These are phyloP conservation scores for Nymphaea colorata DNA, from an alignment of 164 flowering plant species.

Conservation along the genomic window DNA sequence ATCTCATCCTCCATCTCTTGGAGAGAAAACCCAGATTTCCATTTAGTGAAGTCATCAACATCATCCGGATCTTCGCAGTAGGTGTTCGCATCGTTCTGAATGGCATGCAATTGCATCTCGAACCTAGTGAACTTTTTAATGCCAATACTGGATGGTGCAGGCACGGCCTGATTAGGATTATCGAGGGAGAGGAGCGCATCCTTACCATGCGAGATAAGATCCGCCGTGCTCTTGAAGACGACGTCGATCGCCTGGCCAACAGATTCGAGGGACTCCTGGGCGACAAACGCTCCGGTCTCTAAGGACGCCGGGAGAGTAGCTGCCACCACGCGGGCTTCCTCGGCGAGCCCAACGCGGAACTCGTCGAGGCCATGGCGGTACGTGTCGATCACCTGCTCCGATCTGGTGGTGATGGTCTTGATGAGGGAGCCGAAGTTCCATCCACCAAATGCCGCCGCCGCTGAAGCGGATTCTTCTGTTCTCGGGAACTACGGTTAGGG, in stretches of 20 bases:
- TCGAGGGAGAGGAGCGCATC: slow-evolving; percentile 12
- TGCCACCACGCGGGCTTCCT: slow-evolving; percentile 26
- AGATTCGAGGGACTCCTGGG: slow-evolving; percentile 66
- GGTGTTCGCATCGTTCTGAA: slow-evolving; percentile 41
- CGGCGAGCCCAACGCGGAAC: slow-evolving; percentile 51
- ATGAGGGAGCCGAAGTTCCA: slow-evolving; percentile 65
- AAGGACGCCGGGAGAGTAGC: slow-evolving; percentile 62
- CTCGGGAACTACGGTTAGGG: background rate
- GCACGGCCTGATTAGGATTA: background rate
- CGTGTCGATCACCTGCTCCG: slow-evolving; percentile 56
- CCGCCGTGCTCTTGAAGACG: slow-evolving; percentile 4
- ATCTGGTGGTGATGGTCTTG: slow-evolving; percentile 42
- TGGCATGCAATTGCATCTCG: slow-evolving; percentile 35
- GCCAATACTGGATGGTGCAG: background rate
- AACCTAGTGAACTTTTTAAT: slow-evolving; percentile 37
- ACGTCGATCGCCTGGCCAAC: slow-evolving; percentile 70
- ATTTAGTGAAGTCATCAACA: slow-evolving; percentile 34
- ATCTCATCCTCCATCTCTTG: slow-evolving; percentile 47
- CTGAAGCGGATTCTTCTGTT: background rate
- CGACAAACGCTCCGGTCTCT: slow-evolving; percentile 62
- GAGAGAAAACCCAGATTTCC: slow-evolving; percentile 59
- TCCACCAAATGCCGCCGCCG: background rate
- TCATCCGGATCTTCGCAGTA: slow-evolving; percentile 59
- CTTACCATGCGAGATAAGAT: slow-evolving; percentile 51
- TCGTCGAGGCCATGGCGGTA: slow-evolving; percentile 71